Conservation (phyloP, 2,329 filamentous ascomycete genomes). For the Ceratocystis destructans region DNA sequence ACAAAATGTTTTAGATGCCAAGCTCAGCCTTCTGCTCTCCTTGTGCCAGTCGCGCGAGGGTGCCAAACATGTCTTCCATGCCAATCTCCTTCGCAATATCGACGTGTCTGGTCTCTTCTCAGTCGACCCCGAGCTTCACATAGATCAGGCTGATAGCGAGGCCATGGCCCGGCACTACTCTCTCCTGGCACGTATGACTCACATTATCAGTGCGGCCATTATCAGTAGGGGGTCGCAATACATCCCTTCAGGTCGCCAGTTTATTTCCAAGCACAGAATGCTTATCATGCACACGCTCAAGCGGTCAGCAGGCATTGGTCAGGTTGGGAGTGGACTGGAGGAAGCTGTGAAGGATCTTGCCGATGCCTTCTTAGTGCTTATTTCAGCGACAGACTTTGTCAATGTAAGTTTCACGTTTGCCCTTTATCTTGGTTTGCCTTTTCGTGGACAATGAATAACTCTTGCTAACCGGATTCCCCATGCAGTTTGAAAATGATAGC, state of each 20-base stretch:
- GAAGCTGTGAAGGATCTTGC: conserved; percentile 61
- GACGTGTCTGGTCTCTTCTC: conserved; percentile 74
- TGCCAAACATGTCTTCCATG: conserved; percentile 74
- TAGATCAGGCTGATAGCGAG: conserved; percentile 50
- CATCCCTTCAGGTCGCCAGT: conserved; percentile 62
- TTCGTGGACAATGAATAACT: neutral
- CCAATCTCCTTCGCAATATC: conserved; percentile 70
- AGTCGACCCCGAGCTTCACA: conserved; percentile 82
- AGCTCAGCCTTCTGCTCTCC: conserved; percentile 68
- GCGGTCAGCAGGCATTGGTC: conserved; percentile 64
- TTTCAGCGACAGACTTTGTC: conserved; percentile 69
- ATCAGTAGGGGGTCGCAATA: conserved; percentile 73
- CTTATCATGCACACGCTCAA: conserved; percentile 85
- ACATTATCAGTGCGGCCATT: conserved; percentile 70
- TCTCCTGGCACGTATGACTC: conserved; percentile 64
- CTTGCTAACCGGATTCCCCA: neutral
- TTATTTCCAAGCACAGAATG: conserved; percentile 69
- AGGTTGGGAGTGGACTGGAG: conserved; percentile 32
- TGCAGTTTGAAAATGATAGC: conserved; percentile 31
- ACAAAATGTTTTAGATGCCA: conserved; percentile 49
- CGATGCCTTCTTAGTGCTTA: conserved; percentile 71
- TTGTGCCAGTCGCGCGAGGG: conserved; percentile 75
- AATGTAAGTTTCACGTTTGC: conserved; percentile 47
- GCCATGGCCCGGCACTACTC: conserved; percentile 72
- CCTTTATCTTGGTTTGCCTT: neutral